Percentiles rank a stretch among this genome's conserved stretches.
Evolutionary conservation across 1,139 yeast species (phyloP).

Genomic region (Debaryomyces robertsiae): DNA sequence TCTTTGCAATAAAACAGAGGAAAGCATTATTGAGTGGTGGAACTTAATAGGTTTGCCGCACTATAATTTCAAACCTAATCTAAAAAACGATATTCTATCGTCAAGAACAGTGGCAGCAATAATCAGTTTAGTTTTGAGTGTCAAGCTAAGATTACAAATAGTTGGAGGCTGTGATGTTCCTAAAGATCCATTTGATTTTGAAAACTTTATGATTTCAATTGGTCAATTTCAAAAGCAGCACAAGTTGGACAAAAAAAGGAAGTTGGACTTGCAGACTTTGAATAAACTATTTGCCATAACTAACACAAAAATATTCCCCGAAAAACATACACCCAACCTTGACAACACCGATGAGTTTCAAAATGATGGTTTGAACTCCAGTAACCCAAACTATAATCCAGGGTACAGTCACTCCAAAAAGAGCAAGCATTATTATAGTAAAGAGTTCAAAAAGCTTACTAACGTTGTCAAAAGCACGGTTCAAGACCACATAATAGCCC

Average conservation of each 20-base stretch:
- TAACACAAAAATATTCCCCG: constrained; percentile 45
- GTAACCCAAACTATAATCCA: not conserved
- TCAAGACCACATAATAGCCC: constrained; percentile 55
- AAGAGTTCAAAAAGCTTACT: constrained; percentile 62
- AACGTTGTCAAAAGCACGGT: constrained; percentile 74
- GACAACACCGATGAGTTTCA: constrained; percentile 4
- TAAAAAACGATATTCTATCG: constrained; percentile 56
- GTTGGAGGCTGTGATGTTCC: constrained; percentile 79
- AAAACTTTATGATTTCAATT: constrained; percentile 58
- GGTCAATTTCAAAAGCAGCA: constrained; percentile 65
- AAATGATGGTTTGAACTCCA: constrained; percentile 2
- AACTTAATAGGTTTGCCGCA: constrained; percentile 66
- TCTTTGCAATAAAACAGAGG: constrained; percentile 73
- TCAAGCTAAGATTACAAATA: constrained; percentile 63
- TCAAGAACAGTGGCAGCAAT: constrained; percentile 65
- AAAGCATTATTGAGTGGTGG: constrained; percentile 85
- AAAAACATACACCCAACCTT: constrained; percentile 17
- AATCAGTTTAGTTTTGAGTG: constrained; percentile 67
- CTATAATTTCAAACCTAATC: constrained; percentile 49
- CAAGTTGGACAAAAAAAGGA: constrained; percentile 57
- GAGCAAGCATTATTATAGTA: constrained; percentile 38
- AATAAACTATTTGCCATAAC: constrained; percentile 62
- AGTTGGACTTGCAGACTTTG: constrained; percentile 65
- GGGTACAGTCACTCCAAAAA: constrained; percentile 22
- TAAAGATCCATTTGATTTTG: constrained; percentile 84